phyloP scores from a whole-genome alignment of 768 basidiomycete genomes.

The Coprinopsis sp. region DNA sequence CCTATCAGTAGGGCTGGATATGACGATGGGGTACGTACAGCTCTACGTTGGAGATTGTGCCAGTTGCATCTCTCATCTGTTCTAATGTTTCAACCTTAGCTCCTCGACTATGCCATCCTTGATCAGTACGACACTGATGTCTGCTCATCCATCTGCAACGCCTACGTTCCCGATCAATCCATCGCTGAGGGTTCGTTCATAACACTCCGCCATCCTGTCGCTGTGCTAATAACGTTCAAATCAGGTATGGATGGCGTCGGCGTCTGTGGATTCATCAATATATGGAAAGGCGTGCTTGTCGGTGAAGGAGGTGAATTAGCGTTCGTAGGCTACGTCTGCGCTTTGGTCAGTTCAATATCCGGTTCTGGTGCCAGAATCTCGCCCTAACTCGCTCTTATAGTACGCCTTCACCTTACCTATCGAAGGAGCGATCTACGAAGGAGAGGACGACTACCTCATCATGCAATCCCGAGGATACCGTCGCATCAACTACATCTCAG shows the following conservation, averaged over 20 bases:
- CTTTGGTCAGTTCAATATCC: conserved; percentile 29
- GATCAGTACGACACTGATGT: conserved; percentile 39
- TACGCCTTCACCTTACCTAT: conserved; percentile 37
- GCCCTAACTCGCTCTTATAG: conserved; percentile 19
- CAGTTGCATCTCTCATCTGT: conserved; percentile 1
- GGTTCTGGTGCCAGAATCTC: background rate
- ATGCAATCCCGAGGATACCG: conserved; percentile 41
- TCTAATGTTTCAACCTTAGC: conserved; percentile 21
- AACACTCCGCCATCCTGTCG: too few relatives aligned
- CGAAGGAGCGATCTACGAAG: conserved; percentile 39
- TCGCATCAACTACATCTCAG: conserved; percentile 30
- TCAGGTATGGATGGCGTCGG: too few relatives aligned
- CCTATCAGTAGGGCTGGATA: conserved; percentile 40
- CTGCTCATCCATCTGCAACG: conserved; percentile 38
- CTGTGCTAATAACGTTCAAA: too few relatives aligned
- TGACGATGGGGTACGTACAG: conserved; percentile 32
- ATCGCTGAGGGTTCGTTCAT: too few relatives aligned
- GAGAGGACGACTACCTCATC: conserved; percentile 38
- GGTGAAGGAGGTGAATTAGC: conserved; percentile 34
- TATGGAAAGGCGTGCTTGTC: conserved; percentile 43
- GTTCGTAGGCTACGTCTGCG: conserved; percentile 43
- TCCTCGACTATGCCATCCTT: conserved; percentile 44
- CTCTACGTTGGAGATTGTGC: too few relatives aligned
- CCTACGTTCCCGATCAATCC: conserved; percentile 29
- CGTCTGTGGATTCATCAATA: conserved; percentile 44